Conservation (phyloP, 2,329 filamentous ascomycete species). For the Hymenoscyphus repandus region DNA sequence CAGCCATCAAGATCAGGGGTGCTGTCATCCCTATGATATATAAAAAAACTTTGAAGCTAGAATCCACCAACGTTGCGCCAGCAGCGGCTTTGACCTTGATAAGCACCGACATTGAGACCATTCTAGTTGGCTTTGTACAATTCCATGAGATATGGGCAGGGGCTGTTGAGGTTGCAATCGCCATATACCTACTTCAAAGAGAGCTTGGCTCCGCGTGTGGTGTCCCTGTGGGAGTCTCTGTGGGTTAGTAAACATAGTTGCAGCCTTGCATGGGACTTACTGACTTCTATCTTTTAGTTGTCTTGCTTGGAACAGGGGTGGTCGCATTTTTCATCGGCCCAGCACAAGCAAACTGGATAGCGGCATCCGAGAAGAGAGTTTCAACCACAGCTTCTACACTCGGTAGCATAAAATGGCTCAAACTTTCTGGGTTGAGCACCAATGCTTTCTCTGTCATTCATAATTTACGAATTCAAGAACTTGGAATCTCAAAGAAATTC, state of each 20-base stretch:
- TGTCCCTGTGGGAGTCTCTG: neutral
- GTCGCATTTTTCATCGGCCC: neutral
- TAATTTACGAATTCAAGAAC: neutral
- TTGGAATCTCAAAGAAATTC: neutral
- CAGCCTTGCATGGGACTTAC: neutral
- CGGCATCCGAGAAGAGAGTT: neutral
- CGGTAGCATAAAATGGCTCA: neutral
- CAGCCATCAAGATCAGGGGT: slow-evolving; percentile 15
- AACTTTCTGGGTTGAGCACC: neutral
- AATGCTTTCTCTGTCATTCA: neutral
- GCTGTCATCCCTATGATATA: slow-evolving; percentile 6
- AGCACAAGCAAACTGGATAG: neutral
- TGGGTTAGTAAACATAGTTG: neutral
- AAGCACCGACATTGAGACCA: slow-evolving; percentile 15
- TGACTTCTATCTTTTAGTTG: neutral
- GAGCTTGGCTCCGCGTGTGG: slow-evolving; percentile 24
- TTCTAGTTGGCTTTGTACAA: slow-evolving; percentile 24
- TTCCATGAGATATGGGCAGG: slow-evolving; percentile 21
- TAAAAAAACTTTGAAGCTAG: slow-evolving; percentile 6
- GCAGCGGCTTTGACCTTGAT: slow-evolving; percentile 24
- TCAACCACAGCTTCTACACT: neutral
- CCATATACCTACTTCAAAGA: slow-evolving; percentile 6
- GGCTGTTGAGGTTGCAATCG: slow-evolving; percentile 4
- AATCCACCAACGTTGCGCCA: slow-evolving; percentile 15
- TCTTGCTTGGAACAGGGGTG: neutral